A percentile compares a stretch with the other conserved stretches of the same genome.
These are phyloP conservation scores for Plantago lanceolata DNA, from an alignment of 305 asterid species.

Conservation along the genomic window DNA sequence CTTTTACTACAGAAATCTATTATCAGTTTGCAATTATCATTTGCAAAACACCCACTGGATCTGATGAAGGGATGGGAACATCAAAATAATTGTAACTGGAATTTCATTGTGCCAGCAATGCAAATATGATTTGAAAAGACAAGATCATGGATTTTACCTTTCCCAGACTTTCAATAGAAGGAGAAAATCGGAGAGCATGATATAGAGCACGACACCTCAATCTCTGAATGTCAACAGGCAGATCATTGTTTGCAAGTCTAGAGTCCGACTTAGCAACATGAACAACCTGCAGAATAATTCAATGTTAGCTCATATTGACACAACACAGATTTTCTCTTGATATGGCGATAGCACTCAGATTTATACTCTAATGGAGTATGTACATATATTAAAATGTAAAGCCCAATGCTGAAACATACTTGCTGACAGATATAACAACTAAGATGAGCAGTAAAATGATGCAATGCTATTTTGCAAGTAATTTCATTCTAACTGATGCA, in stretches of 20 bases:
- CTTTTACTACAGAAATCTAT: no score
- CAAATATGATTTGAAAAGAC: slow-evolving; percentile 17
- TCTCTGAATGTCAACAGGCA: slow-evolving; percentile 89
- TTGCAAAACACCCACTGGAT: no score
- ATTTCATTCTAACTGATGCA: neutral
- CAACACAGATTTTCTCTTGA: slow-evolving; percentile 10
- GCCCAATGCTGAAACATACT: no score
- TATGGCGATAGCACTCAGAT: slow-evolving; percentile 5
- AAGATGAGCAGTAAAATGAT: no score
- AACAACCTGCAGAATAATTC: slow-evolving; percentile 51
- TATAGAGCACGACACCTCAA: slow-evolving; percentile 93
- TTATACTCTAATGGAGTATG: neutral
- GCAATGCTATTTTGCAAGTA: no score
- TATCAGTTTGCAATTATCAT: no score
- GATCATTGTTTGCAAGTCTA: slow-evolving; percentile 91
- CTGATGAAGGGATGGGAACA: neutral
- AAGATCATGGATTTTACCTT: slow-evolving; percentile 49
- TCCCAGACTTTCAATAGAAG: slow-evolving; percentile 74
- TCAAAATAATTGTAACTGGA: slow-evolving; percentile 1
- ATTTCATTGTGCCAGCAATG: slow-evolving; percentile 21
- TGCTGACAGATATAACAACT: no score
- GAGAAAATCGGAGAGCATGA: slow-evolving; percentile 75
- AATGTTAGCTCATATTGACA: slow-evolving; percentile 15
- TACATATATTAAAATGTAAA: neutral
- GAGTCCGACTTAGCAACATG: slow-evolving; percentile 94